Conservation (phyloP, 352 stramenopile species). For the Blastocystis sp. region DNA sequence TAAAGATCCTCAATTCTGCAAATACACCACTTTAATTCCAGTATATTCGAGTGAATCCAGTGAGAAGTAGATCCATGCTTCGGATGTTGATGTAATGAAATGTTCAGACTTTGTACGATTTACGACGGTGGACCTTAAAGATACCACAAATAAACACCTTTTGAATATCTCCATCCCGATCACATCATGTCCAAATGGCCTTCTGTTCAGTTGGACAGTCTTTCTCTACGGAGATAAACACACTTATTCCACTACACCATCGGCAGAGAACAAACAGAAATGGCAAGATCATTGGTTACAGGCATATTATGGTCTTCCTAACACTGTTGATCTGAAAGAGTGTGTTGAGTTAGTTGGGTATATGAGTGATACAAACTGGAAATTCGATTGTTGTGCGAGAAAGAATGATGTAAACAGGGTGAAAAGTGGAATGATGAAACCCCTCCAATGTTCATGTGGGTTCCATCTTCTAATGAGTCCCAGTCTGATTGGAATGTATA, state of each 20-base stretch:
- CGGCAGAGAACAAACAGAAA: background rate
- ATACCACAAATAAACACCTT: background rate
- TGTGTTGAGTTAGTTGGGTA: background rate
- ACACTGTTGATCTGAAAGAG: background rate
- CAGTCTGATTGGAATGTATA: conserved; percentile 7
- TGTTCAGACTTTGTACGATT: background rate
- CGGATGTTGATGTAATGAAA: background rate
- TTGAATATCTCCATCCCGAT: background rate
- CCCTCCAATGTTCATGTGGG: background rate
- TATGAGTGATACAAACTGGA: conserved; percentile 39
- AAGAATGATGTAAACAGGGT: background rate
- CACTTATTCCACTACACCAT: background rate
- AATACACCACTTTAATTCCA: background rate
- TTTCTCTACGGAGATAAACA: background rate
- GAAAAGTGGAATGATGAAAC: background rate
- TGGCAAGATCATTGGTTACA: conserved; percentile 60
- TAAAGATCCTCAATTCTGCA: background rate
- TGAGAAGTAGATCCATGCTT: conserved; percentile 5
- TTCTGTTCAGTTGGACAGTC: conserved; percentile 33
- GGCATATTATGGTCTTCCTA: conserved; percentile 17
- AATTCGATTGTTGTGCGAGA: background rate
- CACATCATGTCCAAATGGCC: background rate
- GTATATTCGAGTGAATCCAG: background rate
- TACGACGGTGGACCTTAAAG: background rate
- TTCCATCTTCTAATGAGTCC: conserved; percentile 17